Percentiles rank a stretch among this genome's conserved stretches.
These are phyloP conservation scores for Plasmodium fragile DNA, from an alignment of 169 alveolate species.

Conservation along the genomic window DNA sequence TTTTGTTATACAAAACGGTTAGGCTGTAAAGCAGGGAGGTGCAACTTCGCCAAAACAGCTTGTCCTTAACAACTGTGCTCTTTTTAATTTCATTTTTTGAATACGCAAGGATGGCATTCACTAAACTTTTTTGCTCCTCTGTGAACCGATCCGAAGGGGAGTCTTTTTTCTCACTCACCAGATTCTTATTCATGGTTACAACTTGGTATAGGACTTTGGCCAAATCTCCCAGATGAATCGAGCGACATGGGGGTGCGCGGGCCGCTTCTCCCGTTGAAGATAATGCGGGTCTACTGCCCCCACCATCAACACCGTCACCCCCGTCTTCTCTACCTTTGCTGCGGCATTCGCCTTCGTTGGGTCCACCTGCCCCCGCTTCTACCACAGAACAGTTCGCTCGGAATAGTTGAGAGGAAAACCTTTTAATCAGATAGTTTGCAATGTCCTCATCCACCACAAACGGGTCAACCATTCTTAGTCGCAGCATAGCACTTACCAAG, in stretches of 20 bases:
- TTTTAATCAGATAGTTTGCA: neutral
- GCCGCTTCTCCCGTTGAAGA: neutral
- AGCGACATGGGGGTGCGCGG: neutral
- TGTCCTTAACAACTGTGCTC: neutral
- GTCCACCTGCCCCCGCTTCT: neutral
- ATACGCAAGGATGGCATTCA: conserved; percentile 7
- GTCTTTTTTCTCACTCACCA: neutral
- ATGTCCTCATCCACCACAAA: neutral
- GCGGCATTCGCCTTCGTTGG: neutral
- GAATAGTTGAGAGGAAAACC: neutral
- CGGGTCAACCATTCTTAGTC: conserved; percentile 1
- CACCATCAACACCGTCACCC: neutral
- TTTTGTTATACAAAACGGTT: conserved; percentile 8
- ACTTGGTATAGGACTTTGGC: conserved; percentile 21
- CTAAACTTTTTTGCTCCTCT: neutral
- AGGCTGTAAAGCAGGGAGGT: conserved; percentile 41
- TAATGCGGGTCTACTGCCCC: neutral
- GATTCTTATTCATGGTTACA: neutral
- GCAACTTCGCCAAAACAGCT: neutral
- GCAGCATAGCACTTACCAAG: neutral
- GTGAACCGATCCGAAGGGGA: neutral
- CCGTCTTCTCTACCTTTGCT: neutral
- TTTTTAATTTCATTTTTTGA: neutral
- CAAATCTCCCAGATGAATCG: neutral
- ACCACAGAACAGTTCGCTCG: neutral